Evolutionary conservation across 768 basidiomycete genomes (phyloP), one percentile per base, ranked within the genome.

Genomic region (Phanerochaete sordida): DNA sequence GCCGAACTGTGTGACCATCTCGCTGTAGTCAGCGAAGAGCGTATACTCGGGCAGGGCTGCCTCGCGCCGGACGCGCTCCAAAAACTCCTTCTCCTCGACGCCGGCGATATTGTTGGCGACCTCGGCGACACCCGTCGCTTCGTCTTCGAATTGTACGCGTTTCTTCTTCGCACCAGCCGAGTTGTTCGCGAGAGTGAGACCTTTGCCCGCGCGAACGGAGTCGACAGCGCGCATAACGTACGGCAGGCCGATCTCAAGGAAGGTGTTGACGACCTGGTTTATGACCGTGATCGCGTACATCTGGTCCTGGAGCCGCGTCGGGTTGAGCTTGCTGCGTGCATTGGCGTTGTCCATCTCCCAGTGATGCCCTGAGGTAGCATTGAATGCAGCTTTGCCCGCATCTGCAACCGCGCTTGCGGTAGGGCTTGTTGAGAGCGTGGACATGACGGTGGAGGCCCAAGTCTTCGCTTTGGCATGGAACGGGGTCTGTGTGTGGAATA

Each of bases 1-100:
- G 0, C 96, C 95, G 71, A 96, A 97, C 68, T 95, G 93, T 9
- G 90, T 89, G 16, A 91, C 91, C 95, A 99, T 98, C 76, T 99
- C 97, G 67, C 85, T 86, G 73, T 96, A 99, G 74, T 98, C 96
- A 55, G 78, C 83, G 67, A 93, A 95, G 6, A 90, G 76, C 35
- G 86, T 82, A 67, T 95, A 95, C 39, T 86, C 86, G 0, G 95
- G 91, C 50, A 95, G 77, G 26, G 84, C 82, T 6, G 88, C 87
- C 75, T 98, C 88, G 52, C 76, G 76, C 59, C 93, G 78, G 26
- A 97, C 88, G 49, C 80, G 75, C 66, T 92, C 89, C 70, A 99
- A 73, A 69, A 94, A 95, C 57, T 81, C 82, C 45, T 87, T 78
- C 70, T 97, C 96, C 62, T 84, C 86, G 65, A 82, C 76, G 3